These are phyloP conservation scores for Diutina rugosa DNA, from an alignment of 1,139 yeast genomes.

Conservation along the genomic window DNA sequence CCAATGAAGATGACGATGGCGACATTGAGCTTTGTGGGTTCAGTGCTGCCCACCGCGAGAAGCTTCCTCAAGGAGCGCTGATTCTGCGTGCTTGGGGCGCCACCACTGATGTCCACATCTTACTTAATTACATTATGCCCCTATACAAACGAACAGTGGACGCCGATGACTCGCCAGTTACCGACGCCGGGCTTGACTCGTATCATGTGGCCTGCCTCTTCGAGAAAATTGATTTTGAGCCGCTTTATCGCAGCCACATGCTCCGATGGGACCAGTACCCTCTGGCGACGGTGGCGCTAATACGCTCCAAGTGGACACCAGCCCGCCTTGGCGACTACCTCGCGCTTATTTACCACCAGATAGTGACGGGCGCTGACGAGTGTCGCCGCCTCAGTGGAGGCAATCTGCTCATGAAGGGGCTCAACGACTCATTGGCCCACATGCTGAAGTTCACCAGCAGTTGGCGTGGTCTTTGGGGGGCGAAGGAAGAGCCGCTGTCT, in stretches of 20 bases:
- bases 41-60: slow-evolving; percentile 48
- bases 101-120: slow-evolving; percentile 29
- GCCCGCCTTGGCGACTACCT: background rate
- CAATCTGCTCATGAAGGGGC: background rate
- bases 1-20: background rate
- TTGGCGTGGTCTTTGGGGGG: slow-evolving; percentile 1
- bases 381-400: background rate
- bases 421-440: background rate
- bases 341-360: background rate
- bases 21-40: slow-evolving; percentile 35
- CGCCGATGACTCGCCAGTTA: background rate
- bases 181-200: background rate
- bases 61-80: slow-evolving; percentile 37
- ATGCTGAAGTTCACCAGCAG: background rate
- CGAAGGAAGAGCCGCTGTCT: background rate
- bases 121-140: slow-evolving; percentile 32
- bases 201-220: background rate
- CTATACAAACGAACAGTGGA: slow-evolving; percentile 11
- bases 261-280: background rate
- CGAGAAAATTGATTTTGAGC: background rate
- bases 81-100: slow-evolving; percentile 52
- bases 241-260: background rate
- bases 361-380: background rate
- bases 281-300: background rate
- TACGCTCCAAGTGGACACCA: background rate